A percentile compares a stretch with the other conserved stretches of the same genome.
Conservation (phyloP, 805 yeast genomes). For the Clavispora vitiphila region DNA sequence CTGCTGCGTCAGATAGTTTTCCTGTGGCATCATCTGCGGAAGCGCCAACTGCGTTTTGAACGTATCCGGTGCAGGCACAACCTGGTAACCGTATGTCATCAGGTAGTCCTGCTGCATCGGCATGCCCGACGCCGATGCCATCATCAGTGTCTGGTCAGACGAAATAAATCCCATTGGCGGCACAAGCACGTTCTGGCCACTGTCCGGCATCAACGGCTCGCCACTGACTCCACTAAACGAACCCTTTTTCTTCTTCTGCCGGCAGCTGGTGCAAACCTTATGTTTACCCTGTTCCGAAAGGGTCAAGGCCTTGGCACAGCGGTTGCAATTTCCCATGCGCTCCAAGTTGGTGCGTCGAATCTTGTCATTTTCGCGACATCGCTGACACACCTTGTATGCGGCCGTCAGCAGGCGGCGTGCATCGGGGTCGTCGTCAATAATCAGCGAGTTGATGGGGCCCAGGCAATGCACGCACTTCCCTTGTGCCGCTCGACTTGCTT, state of each 20-base stretch:
- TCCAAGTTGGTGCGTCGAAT: constrained; percentile 52
- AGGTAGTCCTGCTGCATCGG: constrained; percentile 9
- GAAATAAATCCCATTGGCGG: constrained; percentile 10
- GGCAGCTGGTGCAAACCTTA: constrained; percentile 53
- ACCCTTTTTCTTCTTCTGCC: constrained; percentile 46
- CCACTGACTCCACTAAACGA: constrained; percentile 4
- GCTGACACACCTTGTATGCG: constrained; percentile 55
- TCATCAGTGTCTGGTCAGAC: constrained; percentile 12
- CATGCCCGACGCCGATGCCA: constrained; percentile 2
- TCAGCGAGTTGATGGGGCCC: constrained; percentile 46
- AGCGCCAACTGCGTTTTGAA: constrained; percentile 3
- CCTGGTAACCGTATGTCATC: constrained; percentile 8
- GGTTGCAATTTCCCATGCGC: constrained; percentile 54
- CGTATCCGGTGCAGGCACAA: constrained; percentile 6
- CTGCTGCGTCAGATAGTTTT: constrained; percentile 5
- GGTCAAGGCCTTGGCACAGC: constrained; percentile 51
- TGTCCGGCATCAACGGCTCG: neutral
- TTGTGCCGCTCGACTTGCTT: constrained; percentile 53
- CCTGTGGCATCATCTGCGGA: constrained; percentile 11
- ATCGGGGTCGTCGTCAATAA: constrained; percentile 26
- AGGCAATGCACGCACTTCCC: constrained; percentile 69
- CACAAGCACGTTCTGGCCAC: constrained; percentile 5
- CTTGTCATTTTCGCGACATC: constrained; percentile 61
- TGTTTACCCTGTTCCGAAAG: constrained; percentile 44
- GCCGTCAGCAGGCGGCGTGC: constrained; percentile 18